A percentile compares a stretch with the other conserved stretches of the same genome.
phyloP scores from a whole-genome alignment of 305 asterid species.

The Fraxinus sp. region DNA sequence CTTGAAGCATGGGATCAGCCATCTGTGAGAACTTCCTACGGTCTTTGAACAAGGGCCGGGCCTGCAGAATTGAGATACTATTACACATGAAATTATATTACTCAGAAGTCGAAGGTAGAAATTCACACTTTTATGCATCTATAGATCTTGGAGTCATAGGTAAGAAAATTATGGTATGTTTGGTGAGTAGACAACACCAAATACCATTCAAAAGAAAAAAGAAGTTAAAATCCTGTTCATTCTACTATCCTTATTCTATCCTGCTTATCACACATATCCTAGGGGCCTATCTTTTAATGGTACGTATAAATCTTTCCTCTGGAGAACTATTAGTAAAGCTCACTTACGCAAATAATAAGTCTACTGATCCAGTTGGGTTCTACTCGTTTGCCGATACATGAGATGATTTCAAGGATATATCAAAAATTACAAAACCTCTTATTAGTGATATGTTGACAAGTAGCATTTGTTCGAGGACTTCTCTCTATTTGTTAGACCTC shows the following conservation, averaged over 20 bases:
- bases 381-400: not conserved
- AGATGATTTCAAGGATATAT: not conserved
- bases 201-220: not conserved
- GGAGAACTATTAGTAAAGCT: not conserved
- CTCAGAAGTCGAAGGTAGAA: not conserved
- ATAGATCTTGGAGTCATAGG: not conserved
- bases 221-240: not conserved
- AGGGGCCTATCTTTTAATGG: not conserved
- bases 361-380: not conserved
- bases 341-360: not conserved
- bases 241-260: not conserved
- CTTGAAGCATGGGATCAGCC: slow-evolving; percentile 7
- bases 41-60: slow-evolving; percentile 14
- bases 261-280: not conserved
- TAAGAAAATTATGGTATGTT: not conserved
- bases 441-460: not conserved
- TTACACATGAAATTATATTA: not conserved
- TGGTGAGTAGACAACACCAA: not conserved
- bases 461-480: not conserved
- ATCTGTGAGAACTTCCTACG: slow-evolving; percentile 10
- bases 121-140: not conserved
- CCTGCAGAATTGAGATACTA: slow-evolving; percentile 9
- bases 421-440: not conserved
- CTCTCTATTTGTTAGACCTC: not conserved
- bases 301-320: not conserved